A percentile compares a stretch with the other conserved stretches of the same genome.
phyloP scores from a whole-genome alignment of 768 basidiomycete genomes.

The Auriscalpium vulgare region DNA sequence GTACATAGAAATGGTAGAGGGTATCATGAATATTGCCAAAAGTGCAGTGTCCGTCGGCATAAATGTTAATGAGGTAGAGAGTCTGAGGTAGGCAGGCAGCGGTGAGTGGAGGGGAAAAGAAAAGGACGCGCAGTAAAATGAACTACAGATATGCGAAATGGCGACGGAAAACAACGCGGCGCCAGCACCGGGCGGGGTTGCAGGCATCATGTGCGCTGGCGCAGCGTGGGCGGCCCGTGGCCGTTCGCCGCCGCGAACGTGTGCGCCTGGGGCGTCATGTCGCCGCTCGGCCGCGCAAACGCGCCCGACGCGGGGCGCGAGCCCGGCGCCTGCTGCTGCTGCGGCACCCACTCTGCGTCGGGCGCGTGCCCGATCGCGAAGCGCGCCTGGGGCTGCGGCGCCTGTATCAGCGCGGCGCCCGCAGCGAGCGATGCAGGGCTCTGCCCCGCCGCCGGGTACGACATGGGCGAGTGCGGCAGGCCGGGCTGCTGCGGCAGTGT shows the following conservation, averaged over 20 bases:
- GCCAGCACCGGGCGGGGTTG: not conserved
- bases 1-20: constrained; percentile 14
- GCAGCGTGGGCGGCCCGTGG: constrained; percentile 11
- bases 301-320: constrained; percentile 10
- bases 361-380: constrained; percentile 10
- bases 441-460: constrained; percentile 8
- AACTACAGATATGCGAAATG: not conserved
- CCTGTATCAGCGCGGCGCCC: constrained; percentile 35
- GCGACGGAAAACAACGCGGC: not conserved
- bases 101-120: not conserved
- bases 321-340: constrained; percentile 11
- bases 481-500: constrained; percentile 4
- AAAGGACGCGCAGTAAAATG: not conserved
- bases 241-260: constrained; percentile 1
- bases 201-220: constrained; percentile 12
- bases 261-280: constrained; percentile 3
- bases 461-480: not conserved
- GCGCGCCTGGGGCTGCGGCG: constrained; percentile 23
- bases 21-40: constrained; percentile 16
- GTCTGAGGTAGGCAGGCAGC: not conserved
- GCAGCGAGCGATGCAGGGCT: constrained; percentile 38
- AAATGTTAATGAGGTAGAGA: not conserved
- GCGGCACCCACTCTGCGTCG: constrained; percentile 13
- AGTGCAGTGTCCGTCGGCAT: not conserved
- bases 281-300: constrained; percentile 10